These are phyloP conservation scores for Kurtzmaniella natalensis DNA, from an alignment of 1,139 yeast genomes.

Conservation along the genomic window DNA sequence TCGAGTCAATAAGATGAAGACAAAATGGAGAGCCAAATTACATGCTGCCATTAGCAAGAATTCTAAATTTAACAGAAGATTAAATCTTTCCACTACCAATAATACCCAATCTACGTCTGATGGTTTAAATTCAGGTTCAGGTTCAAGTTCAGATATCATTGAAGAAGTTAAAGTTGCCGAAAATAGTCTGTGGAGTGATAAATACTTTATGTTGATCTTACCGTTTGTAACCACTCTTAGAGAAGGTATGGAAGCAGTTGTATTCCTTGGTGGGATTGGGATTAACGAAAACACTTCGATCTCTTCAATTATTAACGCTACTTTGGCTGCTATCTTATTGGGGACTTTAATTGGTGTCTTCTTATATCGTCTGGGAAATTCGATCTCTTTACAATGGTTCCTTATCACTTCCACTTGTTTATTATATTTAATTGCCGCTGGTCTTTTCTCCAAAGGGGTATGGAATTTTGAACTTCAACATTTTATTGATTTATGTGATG, in stretches of 20 bases:
- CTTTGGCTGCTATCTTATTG: constrained; percentile 22
- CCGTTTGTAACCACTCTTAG: constrained; percentile 45
- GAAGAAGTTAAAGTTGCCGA: not conserved
- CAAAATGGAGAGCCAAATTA: constrained; percentile 78
- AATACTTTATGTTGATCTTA: constrained; percentile 36
- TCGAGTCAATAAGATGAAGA: constrained; percentile 56
- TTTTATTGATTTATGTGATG: constrained; percentile 38
- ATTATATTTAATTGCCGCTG: constrained; percentile 42
- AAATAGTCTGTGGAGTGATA: constrained; percentile 23
- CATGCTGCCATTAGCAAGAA: constrained; percentile 17
- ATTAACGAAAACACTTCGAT: constrained; percentile 37
- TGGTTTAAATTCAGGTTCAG: no score
- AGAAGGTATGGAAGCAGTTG: constrained; percentile 48
- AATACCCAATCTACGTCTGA: no score
- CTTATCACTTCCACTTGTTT: constrained; percentile 38
- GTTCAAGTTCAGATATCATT: not conserved
- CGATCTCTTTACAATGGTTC: constrained; percentile 38
- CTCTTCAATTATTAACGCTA: constrained; percentile 25
- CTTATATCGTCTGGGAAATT: constrained; percentile 40
- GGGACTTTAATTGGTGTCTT: constrained; percentile 34
- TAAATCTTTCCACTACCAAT: not conserved
- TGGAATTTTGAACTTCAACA: constrained; percentile 43
- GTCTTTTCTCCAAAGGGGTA: constrained; percentile 42
- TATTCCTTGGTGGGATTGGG: constrained; percentile 46
- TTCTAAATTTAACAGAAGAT: constrained; percentile 8